Conservation (phyloP, 1,284 basidiomycete species). For the Schizophyllum amplum region DNA sequence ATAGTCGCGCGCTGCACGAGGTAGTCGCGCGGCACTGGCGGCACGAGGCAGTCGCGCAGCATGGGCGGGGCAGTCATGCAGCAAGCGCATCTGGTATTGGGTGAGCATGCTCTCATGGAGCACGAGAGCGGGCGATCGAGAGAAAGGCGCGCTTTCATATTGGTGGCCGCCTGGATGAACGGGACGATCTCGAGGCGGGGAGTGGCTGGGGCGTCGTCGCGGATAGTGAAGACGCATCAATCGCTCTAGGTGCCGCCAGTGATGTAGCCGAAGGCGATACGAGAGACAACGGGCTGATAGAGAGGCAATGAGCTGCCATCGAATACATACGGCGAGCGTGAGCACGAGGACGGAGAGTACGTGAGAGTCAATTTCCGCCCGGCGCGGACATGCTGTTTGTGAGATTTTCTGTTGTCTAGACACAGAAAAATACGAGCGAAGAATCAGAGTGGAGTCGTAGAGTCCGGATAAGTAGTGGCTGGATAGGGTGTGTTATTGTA, state of each 20-base stretch:
- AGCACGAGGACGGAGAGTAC: constrained; percentile 42
- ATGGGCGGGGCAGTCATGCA: constrained; percentile 76
- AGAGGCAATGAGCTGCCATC: constrained; percentile 51
- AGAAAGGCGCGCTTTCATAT: no score
- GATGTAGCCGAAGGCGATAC: constrained; percentile 68
- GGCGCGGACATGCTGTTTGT: no score
- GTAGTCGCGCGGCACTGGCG: no score
- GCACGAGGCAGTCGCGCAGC: constrained; percentile 83
- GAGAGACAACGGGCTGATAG: constrained; percentile 69
- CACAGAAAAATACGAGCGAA: no score
- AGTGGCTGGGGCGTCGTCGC: not conserved
- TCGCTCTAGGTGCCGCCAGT: constrained; percentile 11
- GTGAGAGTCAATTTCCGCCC: no score
- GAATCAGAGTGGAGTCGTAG: no score
- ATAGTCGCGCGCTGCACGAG: no score
- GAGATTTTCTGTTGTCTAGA: no score
- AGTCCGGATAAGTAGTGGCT: no score
- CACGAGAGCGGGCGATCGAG: no score
- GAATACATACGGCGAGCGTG: constrained; percentile 48
- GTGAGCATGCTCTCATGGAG: no score
- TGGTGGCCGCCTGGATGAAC: constrained; percentile 37
- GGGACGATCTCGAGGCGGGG: constrained; percentile 50
- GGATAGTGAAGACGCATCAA: not conserved
- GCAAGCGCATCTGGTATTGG: constrained; percentile 53
- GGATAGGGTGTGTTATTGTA: no score